Conservation (phyloP, 495 filamentous ascomycete species). For the Cenococcum geophilum region DNA sequence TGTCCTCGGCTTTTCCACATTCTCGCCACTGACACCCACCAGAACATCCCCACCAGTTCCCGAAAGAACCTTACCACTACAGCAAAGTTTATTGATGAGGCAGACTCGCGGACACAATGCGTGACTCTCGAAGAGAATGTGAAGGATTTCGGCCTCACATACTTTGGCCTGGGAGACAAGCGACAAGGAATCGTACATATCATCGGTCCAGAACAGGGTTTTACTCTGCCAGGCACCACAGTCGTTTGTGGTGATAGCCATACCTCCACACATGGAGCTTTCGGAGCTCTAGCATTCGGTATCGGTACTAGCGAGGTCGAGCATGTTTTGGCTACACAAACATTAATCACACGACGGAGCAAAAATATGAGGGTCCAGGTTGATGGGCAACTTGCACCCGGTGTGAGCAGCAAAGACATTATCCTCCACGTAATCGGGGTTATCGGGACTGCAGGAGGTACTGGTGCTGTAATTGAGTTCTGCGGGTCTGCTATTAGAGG, state of each 20-base stretch:
- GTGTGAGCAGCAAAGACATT: constrained; percentile 94
- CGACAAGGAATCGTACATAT: constrained; percentile 97
- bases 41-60: constrained; percentile 90
- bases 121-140: constrained; percentile 95
- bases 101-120: constrained; percentile 88
- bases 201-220: constrained; percentile 98
- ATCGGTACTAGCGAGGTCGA: constrained; percentile 98
- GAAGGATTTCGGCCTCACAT: constrained; percentile 91
- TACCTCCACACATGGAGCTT: constrained; percentile 96
- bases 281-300: constrained; percentile 90
- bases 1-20: constrained; percentile 17
- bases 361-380: constrained; percentile 99
- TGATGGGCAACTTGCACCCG: constrained; percentile 81
- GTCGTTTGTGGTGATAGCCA: constrained; percentile 97
- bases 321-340: constrained; percentile 95
- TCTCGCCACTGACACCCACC: constrained; percentile 24
- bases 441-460: constrained; percentile 94
- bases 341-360: constrained; percentile 84
- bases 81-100: constrained; percentile 80
- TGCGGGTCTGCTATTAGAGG: constrained; percentile 84
- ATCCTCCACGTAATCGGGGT: constrained; percentile 89
- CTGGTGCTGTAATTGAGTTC: constrained; percentile 91
- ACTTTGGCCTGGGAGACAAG: constrained; percentile 94
- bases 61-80: constrained; percentile 85
- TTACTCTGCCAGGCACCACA: constrained; percentile 94